Percentiles rank a stretch among this genome's conserved stretches.
phyloP scores from a whole-genome alignment of 2,329 filamentous ascomycete genomes.

The Akanthomyces dipterigenus region DNA sequence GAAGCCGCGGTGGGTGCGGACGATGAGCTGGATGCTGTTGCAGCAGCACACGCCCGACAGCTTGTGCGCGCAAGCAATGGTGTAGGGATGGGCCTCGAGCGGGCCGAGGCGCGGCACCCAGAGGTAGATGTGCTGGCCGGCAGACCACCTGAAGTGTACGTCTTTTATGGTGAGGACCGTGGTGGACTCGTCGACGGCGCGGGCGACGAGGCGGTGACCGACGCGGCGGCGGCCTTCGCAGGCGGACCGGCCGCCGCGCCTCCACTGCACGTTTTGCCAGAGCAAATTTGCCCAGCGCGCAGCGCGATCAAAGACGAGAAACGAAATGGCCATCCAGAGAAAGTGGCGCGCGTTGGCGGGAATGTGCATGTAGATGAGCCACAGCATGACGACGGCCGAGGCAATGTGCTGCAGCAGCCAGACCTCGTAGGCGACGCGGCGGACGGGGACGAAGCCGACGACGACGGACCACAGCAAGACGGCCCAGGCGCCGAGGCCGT shows the following conservation, averaged over 20 bases:
- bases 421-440: slow-evolving; percentile 61
- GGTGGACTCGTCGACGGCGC: slow-evolving; percentile 43
- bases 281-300: slow-evolving; percentile 41
- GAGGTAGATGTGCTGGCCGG: slow-evolving; percentile 55
- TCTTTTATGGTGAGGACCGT: slow-evolving; percentile 54
- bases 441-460: slow-evolving; percentile 55
- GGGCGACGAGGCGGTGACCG: slow-evolving; percentile 45
- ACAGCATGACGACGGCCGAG: slow-evolving; percentile 55
- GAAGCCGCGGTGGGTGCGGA: slow-evolving; percentile 50
- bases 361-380: slow-evolving; percentile 57
- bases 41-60: slow-evolving; percentile 46
- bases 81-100: slow-evolving; percentile 54
- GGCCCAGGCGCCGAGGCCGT: slow-evolving; percentile 61
- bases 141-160: slow-evolving; percentile 51
- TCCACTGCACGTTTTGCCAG: slow-evolving; percentile 46
- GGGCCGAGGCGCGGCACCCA: slow-evolving; percentile 50
- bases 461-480: slow-evolving; percentile 60
- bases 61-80: slow-evolving; percentile 50
- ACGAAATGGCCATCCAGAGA: slow-evolving; percentile 58
- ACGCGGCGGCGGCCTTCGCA: slow-evolving; percentile 43
- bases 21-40: slow-evolving; percentile 53
- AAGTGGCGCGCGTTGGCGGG: slow-evolving; percentile 53
- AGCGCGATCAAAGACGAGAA: slow-evolving; percentile 57
- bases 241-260: slow-evolving; percentile 29
- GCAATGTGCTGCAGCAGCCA: slow-evolving; percentile 63